phyloP scores from a whole-genome alignment of 495 filamentous ascomycete genomes.

The Pseudoneurospora amorphoporcata region DNA sequence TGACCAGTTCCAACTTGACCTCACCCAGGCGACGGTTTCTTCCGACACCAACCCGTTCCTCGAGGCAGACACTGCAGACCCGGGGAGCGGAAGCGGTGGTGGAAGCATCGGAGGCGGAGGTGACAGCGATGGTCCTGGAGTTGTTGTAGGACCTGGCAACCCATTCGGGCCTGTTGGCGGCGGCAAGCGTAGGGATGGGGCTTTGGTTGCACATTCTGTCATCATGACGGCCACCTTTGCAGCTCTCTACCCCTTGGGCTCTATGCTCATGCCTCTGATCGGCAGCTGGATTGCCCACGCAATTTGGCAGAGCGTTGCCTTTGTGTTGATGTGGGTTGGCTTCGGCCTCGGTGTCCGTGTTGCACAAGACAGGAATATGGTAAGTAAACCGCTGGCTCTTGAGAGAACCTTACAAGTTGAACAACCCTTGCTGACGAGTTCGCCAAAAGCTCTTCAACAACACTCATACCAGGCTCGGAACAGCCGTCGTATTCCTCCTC shows the following conservation, averaged over 20 bases:
- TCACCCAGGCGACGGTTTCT: conserved; percentile 43
- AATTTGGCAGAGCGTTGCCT: conserved; percentile 45
- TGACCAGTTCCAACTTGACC: conserved; percentile 44
- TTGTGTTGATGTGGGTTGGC: conserved; percentile 46
- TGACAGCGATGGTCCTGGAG: not conserved
- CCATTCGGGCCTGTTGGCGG: not conserved
- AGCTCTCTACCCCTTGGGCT: conserved; percentile 46
- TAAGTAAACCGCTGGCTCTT: conserved; percentile 20
- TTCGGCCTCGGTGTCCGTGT: conserved; percentile 50
- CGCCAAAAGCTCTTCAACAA: conserved; percentile 27
- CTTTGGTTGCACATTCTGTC: conserved; percentile 32
- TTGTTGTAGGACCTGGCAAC: not conserved
- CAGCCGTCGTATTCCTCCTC: conserved; percentile 47
- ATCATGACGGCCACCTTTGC: conserved; percentile 50
- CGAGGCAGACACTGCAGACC: not conserved
- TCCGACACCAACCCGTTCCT: conserved; percentile 54
- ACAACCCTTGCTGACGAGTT: conserved; percentile 1
- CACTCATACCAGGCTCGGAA: conserved; percentile 44
- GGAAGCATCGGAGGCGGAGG: conserved; percentile 3
- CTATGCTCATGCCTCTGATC: conserved; percentile 44
- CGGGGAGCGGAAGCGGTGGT: not conserved
- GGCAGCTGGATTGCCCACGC: conserved; percentile 46
- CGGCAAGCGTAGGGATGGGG: not conserved
- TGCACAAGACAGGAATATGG: conserved; percentile 24
- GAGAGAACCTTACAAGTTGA: not conserved